Evolutionary conservation across 768 basidiomycete genomes (phyloP).

Genomic region (Holtermanniella nyarrowii): DNA sequence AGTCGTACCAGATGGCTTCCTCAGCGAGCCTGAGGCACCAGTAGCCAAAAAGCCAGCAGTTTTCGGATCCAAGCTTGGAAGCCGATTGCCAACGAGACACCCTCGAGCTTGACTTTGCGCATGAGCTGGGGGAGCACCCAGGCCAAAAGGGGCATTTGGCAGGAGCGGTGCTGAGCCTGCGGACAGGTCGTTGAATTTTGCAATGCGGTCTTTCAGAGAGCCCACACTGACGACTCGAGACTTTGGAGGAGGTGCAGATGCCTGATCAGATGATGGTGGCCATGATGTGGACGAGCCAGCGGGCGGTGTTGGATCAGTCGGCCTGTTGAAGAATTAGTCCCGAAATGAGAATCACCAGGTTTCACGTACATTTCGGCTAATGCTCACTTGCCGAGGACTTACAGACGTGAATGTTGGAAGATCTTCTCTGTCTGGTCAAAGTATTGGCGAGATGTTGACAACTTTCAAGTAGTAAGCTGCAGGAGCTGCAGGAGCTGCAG

Average conservation of each 20-base stretch:
- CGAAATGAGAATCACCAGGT: no score
- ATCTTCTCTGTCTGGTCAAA: no score
- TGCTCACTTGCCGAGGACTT: no score
- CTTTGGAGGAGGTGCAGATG: background rate
- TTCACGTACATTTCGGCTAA: no score
- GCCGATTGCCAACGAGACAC: slow-evolving; percentile 27
- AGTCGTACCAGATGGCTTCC: slow-evolving; percentile 2
- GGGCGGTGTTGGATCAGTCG: background rate
- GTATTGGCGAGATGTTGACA: no score
- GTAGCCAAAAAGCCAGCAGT: slow-evolving; percentile 14
- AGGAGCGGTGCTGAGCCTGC: slow-evolving; percentile 22
- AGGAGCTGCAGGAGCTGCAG: no score
- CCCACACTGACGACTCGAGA: slow-evolving; percentile 25
- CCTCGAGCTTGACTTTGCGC: slow-evolving; percentile 5
- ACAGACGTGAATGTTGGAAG: no score
- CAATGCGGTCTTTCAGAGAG: slow-evolving; percentile 37
- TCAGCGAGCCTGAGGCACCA: background rate
- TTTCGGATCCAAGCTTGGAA: slow-evolving; percentile 30
- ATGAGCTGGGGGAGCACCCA: slow-evolving; percentile 6
- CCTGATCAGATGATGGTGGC: background rate
- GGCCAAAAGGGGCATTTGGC: slow-evolving; percentile 25
- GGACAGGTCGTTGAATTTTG: slow-evolving; percentile 32
- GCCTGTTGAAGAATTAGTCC: no score
- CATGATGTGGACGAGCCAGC: background rate
- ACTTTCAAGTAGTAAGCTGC: no score